Evolutionary conservation across 2,329 filamentous ascomycete species (phyloP).

Genomic region (Fusarium buharicum): DNA sequence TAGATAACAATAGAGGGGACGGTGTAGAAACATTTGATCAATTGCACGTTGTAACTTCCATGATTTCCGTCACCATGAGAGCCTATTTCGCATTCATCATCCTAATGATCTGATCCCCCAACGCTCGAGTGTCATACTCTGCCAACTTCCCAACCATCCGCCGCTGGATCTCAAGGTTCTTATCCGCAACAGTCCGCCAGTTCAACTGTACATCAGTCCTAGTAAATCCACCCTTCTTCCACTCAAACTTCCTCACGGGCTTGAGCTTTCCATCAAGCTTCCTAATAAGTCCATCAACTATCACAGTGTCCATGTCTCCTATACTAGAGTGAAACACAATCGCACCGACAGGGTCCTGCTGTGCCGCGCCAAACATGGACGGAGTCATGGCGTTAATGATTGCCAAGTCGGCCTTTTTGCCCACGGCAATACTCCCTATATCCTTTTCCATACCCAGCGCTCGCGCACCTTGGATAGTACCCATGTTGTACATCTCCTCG

Average conservation of each 20-base stretch:
- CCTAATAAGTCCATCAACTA: background rate
- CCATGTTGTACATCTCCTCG: constrained; percentile 8
- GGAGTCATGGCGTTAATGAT: constrained; percentile 9
- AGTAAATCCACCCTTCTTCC: background rate
- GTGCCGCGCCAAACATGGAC: background rate
- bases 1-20: no score
- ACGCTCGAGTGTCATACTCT: background rate
- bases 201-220: background rate
- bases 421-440: constrained; percentile 8
- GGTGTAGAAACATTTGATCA: no score
- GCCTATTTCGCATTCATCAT: constrained; percentile 3
- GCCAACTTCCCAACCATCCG: background rate
- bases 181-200: background rate
- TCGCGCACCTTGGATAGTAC: constrained; percentile 11
- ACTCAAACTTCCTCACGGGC: constrained; percentile 1
- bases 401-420: constrained; percentile 7
- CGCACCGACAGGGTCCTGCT: background rate
- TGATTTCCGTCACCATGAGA: no score
- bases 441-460: constrained; percentile 4
- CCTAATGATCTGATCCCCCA: background rate
- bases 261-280: constrained; percentile 7
- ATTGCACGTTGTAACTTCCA: no score
- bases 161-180: background rate
- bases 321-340: constrained; percentile 6
- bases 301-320: constrained; percentile 4